A percentile compares a stretch with the other conserved stretches of the same genome.
phyloP scores from a whole-genome alignment of 139 green algal genomes.

The Eudorina sp. region DNA sequence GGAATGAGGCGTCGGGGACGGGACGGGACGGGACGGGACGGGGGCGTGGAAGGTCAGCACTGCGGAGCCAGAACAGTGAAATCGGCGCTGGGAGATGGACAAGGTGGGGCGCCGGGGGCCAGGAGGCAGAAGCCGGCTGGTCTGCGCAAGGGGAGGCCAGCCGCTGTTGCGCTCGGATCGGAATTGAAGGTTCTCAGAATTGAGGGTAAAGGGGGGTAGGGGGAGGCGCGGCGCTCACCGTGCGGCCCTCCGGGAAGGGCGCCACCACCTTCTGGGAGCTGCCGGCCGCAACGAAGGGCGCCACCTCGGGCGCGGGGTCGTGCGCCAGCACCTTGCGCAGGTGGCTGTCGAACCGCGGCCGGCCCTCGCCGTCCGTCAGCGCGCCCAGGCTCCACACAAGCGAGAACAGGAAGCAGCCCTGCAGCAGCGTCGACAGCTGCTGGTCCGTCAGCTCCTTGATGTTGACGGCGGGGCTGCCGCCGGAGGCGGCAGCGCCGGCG shows the following conservation, averaged over 20 bases:
- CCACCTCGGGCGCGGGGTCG: conserved; percentile 62
- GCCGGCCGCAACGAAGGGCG: conserved; percentile 42
- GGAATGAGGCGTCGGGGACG: too few species aligned
- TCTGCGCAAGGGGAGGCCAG: too few species aligned
- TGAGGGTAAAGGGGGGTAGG: too few species aligned
- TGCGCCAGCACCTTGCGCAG: conserved; percentile 73
- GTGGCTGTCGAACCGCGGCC: conserved; percentile 55
- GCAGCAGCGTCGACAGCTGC: conserved; percentile 32
- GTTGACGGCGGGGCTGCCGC: background rate
- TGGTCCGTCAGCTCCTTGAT: conserved; percentile 43
- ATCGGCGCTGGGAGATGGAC: too few species aligned
- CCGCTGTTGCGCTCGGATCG: too few species aligned
- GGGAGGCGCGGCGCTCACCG: conserved; percentile 55
- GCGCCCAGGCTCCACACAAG: conserved; percentile 83
- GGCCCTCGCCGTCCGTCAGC: conserved; percentile 72
- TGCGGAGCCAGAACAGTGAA: too few species aligned
- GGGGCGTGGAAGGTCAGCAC: too few species aligned
- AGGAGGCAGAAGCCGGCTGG: too few species aligned
- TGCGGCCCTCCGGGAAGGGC: conserved; percentile 66
- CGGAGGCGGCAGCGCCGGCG: background rate
- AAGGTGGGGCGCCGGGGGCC: too few species aligned
- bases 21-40: too few species aligned
- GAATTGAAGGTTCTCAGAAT: too few species aligned
- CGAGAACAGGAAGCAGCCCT: conserved; percentile 79
- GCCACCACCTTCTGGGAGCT: conserved; percentile 56